A percentile compares a stretch with the other conserved stretches of the same genome.
Conservation (phyloP, 2,329 filamentous ascomycete species). For the Raffaelea deltoideospora region DNA sequence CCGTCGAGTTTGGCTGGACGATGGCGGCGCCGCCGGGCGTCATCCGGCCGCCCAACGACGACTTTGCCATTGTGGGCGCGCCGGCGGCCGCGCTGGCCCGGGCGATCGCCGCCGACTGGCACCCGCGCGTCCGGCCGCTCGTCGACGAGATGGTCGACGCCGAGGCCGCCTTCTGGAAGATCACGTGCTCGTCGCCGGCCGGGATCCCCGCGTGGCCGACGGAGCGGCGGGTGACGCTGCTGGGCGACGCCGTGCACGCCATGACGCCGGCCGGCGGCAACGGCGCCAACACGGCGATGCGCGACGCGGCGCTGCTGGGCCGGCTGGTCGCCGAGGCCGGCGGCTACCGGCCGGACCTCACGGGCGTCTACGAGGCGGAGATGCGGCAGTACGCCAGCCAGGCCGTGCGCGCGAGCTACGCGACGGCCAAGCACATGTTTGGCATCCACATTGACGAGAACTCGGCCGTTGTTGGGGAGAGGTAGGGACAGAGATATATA, state of each 20-base stretch:
- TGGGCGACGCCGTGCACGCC: conserved; percentile 41
- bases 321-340: conserved; percentile 34
- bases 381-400: conserved; percentile 46
- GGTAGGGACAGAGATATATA: too few relatives aligned
- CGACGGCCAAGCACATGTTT: conserved; percentile 17
- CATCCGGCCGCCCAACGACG: conserved; percentile 41
- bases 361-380: conserved; percentile 42
- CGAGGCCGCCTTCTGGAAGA: conserved; percentile 52
- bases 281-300: conserved; percentile 41
- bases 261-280: conserved; percentile 43
- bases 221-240: conserved; percentile 39
- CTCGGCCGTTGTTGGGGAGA: too few relatives aligned
- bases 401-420: conserved; percentile 40
- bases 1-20: conserved; percentile 47
- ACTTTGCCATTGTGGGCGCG: conserved; percentile 41
- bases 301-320: conserved; percentile 39
- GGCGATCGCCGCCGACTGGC: conserved; percentile 36
- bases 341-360: conserved; percentile 36
- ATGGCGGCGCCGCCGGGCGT: conserved; percentile 42
- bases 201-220: conserved; percentile 47
- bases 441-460: too few relatives aligned
- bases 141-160: conserved; percentile 41
- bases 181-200: conserved; percentile 43
- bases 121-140: conserved; percentile 36
- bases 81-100: conserved; percentile 43